These are phyloP conservation scores for Boletus barrowsii DNA, from an alignment of 768 basidiomycete genomes.

Conservation along the genomic window DNA sequence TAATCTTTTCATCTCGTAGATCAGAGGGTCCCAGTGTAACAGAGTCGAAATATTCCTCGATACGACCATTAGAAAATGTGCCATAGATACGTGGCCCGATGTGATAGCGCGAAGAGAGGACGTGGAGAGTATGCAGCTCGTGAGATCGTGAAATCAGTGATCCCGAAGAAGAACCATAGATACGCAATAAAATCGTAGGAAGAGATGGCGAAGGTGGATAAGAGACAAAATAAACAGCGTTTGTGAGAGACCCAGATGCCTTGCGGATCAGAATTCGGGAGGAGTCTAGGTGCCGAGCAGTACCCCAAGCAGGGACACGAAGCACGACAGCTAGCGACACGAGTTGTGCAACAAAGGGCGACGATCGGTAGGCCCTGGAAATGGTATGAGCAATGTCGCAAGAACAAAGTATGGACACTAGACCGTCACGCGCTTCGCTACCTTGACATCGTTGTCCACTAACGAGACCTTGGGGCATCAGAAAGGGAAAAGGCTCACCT, in stretches of 20 bases:
- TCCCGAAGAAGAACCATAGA: constrained; percentile 88
- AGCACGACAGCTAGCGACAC: constrained; percentile 55
- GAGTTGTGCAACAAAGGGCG: constrained; percentile 51
- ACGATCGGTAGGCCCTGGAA: constrained; percentile 62
- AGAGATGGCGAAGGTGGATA: constrained; percentile 49
- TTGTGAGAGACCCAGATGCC: constrained; percentile 90
- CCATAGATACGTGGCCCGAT: constrained; percentile 93
- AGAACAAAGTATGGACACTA: constrained; percentile 24
- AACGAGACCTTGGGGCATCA: constrained; percentile 23
- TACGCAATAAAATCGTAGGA: constrained; percentile 78
- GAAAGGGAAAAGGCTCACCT: constrained; percentile 54
- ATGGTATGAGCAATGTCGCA: constrained; percentile 17
- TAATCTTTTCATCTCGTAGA: constrained; percentile 71
- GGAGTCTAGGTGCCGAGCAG: constrained; percentile 40
- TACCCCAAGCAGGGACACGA: constrained; percentile 58
- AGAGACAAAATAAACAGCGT: constrained; percentile 95
- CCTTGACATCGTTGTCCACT: constrained; percentile 30
- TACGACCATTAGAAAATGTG: constrained; percentile 91
- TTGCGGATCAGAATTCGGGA: constrained; percentile 62
- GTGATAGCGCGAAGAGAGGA: constrained; percentile 81
- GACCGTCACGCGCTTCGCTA: constrained; percentile 36
- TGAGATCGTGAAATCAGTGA: constrained; percentile 82
- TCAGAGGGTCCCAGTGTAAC: constrained; percentile 74
- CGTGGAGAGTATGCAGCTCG: constrained; percentile 85
- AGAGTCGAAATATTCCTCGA: constrained; percentile 95